Percentiles rank a stretch among this genome's conserved stretches.
Evolutionary conservation across 768 basidiomycete genomes (phyloP).

Genomic region (Lentinula sp.): DNA sequence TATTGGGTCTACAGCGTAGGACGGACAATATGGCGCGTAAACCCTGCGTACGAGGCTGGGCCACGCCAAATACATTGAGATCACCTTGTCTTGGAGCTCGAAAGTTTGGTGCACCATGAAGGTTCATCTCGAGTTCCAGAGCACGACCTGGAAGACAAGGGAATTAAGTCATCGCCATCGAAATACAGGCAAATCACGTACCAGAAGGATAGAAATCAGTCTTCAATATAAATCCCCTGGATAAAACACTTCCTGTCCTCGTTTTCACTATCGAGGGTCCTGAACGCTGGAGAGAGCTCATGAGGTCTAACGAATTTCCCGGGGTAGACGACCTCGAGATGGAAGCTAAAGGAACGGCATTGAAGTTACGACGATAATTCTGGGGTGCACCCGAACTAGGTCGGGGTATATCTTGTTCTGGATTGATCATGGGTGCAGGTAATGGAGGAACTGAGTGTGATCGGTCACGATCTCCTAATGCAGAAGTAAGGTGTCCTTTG

Average conservation of each 20-base stretch:
- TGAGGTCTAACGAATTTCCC: slow-evolving; percentile 47
- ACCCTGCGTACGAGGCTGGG: slow-evolving; percentile 91
- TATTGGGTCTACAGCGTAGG: slow-evolving; percentile 67
- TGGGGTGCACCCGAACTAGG: not conserved
- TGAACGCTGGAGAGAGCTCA: slow-evolving; percentile 56
- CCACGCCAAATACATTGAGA: slow-evolving; percentile 91
- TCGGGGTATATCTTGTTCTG: not conserved
- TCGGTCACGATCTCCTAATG: not conserved
- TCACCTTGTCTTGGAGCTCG: slow-evolving; percentile 71
- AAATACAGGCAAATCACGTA: slow-evolving; percentile 13
- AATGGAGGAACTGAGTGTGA: not conserved
- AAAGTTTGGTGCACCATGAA: slow-evolving; percentile 96
- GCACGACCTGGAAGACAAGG: slow-evolving; percentile 59
- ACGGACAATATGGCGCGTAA: slow-evolving; percentile 85
- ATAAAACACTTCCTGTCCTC: slow-evolving; percentile 75
- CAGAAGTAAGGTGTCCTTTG: not conserved
- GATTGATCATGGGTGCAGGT: not conserved
- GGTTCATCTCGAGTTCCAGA: slow-evolving; percentile 82
- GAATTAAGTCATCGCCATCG: not conserved
- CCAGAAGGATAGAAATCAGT: slow-evolving; percentile 86
- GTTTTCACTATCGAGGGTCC: slow-evolving; percentile 77
- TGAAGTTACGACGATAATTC: not conserved
- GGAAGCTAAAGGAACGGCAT: not conserved
- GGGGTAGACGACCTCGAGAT: not conserved
- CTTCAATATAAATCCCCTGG: slow-evolving; percentile 89